Base-by-base conservation (phyloP, 148 eudicot genomes). In the Amaranthus cruentus region DNA sequence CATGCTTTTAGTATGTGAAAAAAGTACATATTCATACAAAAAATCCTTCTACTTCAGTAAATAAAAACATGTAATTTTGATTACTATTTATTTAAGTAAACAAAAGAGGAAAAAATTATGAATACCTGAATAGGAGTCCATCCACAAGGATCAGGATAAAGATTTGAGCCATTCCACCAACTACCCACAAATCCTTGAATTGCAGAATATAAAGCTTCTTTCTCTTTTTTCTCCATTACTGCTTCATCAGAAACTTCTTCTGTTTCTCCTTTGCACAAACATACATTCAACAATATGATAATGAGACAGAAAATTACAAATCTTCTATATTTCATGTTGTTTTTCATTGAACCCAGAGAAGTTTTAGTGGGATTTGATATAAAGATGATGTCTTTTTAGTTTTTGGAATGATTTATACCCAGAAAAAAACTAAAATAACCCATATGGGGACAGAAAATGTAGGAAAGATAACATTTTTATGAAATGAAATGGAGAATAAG, bases 81-180 rank as follows among this genome's bases (percentile, higher is more conserved):
- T 6, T 21, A 71, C 14, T 56, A 28, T 47, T 14, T 56, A 28
- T 47, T 14, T 57, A 2, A 8, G 42, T 46, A n/a, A 1, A 15
- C 21, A 50, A 38, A 46, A 4, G 13, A n/a, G 43, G 3, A 49
- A 49, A 5, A 3, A 13, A 10, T 21, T 2, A 9, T 28, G 38
- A 28, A 28, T 83, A 92, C 97, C 97, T 90, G 91, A 48, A 92
- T 92, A 3, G 96, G 96, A 62, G 97, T 90, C 97, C 97, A 92
- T 4, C 97, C 97, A 85, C 97, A 92, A 65, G 97, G 97, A 73
- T 92, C 96, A 53, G 97, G 97, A 79, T 81, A 92, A 61, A 92
- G 96, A 82, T 88, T 87, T 47, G 97, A 87, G 6, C 97, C 97
- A 83, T 90, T 92, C 97, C 97, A 92, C 80, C 68, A 79, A 60